phyloP scores from a whole-genome alignment of 345 rosid genomes.

The Gynandropsis gynandra region DNA sequence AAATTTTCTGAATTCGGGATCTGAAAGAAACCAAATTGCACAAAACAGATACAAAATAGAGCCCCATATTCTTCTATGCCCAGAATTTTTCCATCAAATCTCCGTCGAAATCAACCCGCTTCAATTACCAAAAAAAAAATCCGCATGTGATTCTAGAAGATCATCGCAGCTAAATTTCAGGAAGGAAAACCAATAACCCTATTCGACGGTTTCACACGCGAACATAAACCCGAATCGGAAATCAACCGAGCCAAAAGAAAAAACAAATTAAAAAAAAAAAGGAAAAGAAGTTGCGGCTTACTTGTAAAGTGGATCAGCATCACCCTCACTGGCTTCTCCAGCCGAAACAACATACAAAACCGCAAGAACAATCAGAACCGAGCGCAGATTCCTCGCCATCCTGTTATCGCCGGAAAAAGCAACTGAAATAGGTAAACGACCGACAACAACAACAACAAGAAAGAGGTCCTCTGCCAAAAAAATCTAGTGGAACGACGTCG shows the following conservation, averaged over 20 bases:
- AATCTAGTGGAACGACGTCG: background rate
- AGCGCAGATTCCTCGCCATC: slow-evolving; percentile 30
- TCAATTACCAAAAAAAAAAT: too few relatives aligned
- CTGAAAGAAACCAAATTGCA: background rate
- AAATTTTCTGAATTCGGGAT: too few relatives aligned
- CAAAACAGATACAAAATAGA: slow-evolving; percentile 1
- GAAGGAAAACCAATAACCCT: background rate
- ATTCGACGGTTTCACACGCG: too few relatives aligned
- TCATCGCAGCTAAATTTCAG: slow-evolving; percentile 4
- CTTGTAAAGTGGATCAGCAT: slow-evolving; percentile 84
- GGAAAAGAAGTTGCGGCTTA: slow-evolving; percentile 24
- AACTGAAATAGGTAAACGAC: background rate
- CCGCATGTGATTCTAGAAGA: slow-evolving; percentile 19
- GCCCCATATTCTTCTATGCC: background rate
- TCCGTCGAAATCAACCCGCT: background rate
- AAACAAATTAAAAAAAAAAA: too few relatives aligned
- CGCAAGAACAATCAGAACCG: slow-evolving; percentile 32
- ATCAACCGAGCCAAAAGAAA: too few relatives aligned
- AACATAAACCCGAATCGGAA: too few relatives aligned
- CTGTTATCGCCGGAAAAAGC: background rate
- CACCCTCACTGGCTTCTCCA: slow-evolving; percentile 69
- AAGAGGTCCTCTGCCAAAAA: background rate
- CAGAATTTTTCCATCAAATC: background rate
- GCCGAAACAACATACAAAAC: slow-evolving; percentile 28
- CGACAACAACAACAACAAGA: background rate